Evolutionary conservation across 2,329 filamentous ascomycete genomes (phyloP).

Genomic region (Aspergillus aculeatinus): DNA sequence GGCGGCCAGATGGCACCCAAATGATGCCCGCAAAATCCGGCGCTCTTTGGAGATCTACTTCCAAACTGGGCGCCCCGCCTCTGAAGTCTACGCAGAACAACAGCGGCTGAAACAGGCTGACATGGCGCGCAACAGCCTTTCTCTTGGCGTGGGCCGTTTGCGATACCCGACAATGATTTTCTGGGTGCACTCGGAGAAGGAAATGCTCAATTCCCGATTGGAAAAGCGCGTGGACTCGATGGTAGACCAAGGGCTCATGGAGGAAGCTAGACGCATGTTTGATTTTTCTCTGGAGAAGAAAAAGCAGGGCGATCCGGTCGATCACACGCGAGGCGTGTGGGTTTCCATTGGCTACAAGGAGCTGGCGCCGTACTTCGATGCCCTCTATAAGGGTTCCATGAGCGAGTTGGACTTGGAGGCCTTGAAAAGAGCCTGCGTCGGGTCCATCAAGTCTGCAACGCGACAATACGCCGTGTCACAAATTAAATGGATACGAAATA

Average conservation of each 20-base stretch:
- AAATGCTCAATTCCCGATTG: constrained; percentile 67
- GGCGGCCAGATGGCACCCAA: constrained; percentile 91
- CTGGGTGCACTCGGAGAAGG: constrained; percentile 78
- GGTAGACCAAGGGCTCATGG: constrained; percentile 65
- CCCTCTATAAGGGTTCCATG: constrained; percentile 34
- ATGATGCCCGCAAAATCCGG: constrained; percentile 84
- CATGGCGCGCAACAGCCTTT: constrained; percentile 21
- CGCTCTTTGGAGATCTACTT: constrained; percentile 89
- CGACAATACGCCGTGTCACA: constrained; percentile 86
- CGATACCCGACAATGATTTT: constrained; percentile 68
- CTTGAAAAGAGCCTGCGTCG: constrained; percentile 61
- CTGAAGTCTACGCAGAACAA: constrained; percentile 84
- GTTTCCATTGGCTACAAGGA: constrained; percentile 96
- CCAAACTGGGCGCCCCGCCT: constrained; percentile 75
- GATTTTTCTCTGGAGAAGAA: constrained; percentile 48
- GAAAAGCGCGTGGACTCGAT: constrained; percentile 80
- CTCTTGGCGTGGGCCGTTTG: constrained; percentile 32
- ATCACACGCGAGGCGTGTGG: constrained; percentile 85
- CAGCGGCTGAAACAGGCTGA: constrained; percentile 35
- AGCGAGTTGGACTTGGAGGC: constrained; percentile 49
- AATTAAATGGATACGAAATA: constrained; percentile 80
- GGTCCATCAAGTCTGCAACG: constrained; percentile 78
- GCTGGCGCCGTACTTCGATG: constrained; percentile 69
- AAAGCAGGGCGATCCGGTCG: constrained; percentile 56
- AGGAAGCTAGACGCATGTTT: constrained; percentile 59